Base-by-base conservation (phyloP, 2,329 filamentous ascomycete species). In the Graphilbum fragrans region DNA sequence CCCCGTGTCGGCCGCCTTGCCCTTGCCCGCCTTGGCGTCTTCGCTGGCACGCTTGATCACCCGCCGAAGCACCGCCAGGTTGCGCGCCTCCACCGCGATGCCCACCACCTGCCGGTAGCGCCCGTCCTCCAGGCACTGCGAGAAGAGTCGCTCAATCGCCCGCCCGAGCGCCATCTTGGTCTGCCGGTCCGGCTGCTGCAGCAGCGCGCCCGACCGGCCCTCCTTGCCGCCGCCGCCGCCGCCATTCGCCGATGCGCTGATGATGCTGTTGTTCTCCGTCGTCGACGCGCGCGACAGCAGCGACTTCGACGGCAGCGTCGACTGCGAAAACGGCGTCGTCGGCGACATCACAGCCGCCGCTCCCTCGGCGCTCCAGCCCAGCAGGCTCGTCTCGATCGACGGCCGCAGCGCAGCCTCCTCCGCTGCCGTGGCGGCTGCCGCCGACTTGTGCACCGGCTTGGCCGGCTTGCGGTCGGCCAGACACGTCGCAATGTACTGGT, bases 71-170 rank as follows among this genome's bases (percentile, higher is more conserved):
- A 96, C 82, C 43, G 92, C 82, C 17, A 96, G 70, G 55, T 92
- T 93, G 59, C 88, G 86, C 46, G 92, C 87, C 62, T 98, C 92
- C 29, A 98, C 82, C 10, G 92, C 88, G 52, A 98, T 95, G 43
- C 92, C 92, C 35, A 98, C 86, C 8, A 98, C 92, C 61, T 98
- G 92, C 51, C 86, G 81, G 63, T 95, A 98, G 47, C 86, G 80
- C 47, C 84, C 86, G 53, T 87, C 78, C 49, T 76, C 72, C 55
- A 95, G 80, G 62, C 90, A 96, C 60, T 77, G 83, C 62, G 94
- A 85, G 51, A 98, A 96, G 34, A 98, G 73, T 42, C 86, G 79
- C 60, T 93, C 82, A 49, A 96, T 87, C 40, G 95, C 79, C 35
- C 70, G 67, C 54, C 94, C 84, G 38, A 98, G 71, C 37, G 86